Evolutionary conservation across 805 yeast species (phyloP), one percentile per base, ranked within the genome.

Genomic region (Teunomyces funiuensis): DNA sequence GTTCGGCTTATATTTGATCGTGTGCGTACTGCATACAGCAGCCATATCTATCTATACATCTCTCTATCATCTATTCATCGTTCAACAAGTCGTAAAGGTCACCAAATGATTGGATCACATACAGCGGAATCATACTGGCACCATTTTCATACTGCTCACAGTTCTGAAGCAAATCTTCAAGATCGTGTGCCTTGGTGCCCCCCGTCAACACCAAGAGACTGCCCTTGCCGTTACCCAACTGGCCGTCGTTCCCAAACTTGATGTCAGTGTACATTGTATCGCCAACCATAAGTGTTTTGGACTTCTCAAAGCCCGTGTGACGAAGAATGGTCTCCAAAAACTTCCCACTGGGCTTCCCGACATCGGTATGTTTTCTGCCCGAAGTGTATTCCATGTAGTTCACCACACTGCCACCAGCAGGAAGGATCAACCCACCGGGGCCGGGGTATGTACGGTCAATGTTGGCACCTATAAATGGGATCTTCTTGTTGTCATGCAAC

Each of bases 361-460:
- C 70, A 38, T 64, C 56, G 11, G 64, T 51, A 37, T 55, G 63
- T 3, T 63, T 63, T 26, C 72, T 40, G 28, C 54, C 44, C 17
- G 69, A 50, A 6, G 71, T 66, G 46, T 60, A 64, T 41, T 57
- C 52, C 71, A 68, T 65, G 46, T 44, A 59, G 42, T 61, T 57
- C 14, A 68, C 74, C 37, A 68, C 60, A 33, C 68, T 58, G 3
- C 73, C 74, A 2, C 73, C 74, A 3, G 73, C 73, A 8, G 73
- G 73, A 33, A 68, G 50, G 5, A 57, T 60, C 34, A 62, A 44
- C 11, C 72, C 72, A 26, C 54, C 53, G 5, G 64, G 66, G 1
- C 69, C 73, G 1, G 74, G 74, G 41, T 65, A 68, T 3, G 69
- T 53, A 8, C 66, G 48, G 51, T 68, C 74, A n/a, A 68, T 68